Evolutionary conservation across 352 stramenopile genomes (phyloP).

Genomic region (Thraustochytrium striatum): DNA sequence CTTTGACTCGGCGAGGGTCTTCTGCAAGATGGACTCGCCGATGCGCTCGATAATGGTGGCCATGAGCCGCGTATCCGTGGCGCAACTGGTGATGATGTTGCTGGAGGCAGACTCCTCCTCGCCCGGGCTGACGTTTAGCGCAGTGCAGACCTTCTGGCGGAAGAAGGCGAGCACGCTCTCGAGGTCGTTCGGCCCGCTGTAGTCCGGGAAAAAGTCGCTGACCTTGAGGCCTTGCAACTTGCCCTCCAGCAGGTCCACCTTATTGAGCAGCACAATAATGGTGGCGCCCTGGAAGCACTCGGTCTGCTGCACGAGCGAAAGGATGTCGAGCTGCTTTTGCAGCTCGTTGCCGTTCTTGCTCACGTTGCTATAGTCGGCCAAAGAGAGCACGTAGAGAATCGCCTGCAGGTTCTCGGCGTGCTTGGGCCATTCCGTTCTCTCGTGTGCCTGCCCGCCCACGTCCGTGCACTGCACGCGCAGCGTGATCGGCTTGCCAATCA

Average conservation of each 20-base stretch:
- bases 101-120: background rate
- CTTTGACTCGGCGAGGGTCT: slow-evolving; percentile 33
- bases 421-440: slow-evolving; percentile 28
- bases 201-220: slow-evolving; percentile 14
- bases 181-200: background rate
- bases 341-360: slow-evolving; percentile 12
- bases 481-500: slow-evolving; percentile 22
- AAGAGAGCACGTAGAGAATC: slow-evolving; percentile 29
- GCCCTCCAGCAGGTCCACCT: slow-evolving; percentile 31
- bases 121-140: background rate
- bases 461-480: slow-evolving; percentile 13
- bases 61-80: slow-evolving; percentile 30
- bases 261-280: slow-evolving; percentile 40
- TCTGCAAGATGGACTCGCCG: slow-evolving; percentile 33
- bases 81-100: slow-evolving; percentile 38
- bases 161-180: slow-evolving; percentile 20
- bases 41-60: slow-evolving; percentile 41
- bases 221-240: slow-evolving; percentile 29
- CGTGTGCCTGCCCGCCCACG: slow-evolving; percentile 36
- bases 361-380: slow-evolving; percentile 31
- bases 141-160: background rate
- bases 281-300: slow-evolving; percentile 14
- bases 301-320: background rate
- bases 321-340: slow-evolving; percentile 16
- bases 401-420: slow-evolving; percentile 15